phyloP scores from a whole-genome alignment of 306 rosid genomes.

The Quercus agrifolia region DNA sequence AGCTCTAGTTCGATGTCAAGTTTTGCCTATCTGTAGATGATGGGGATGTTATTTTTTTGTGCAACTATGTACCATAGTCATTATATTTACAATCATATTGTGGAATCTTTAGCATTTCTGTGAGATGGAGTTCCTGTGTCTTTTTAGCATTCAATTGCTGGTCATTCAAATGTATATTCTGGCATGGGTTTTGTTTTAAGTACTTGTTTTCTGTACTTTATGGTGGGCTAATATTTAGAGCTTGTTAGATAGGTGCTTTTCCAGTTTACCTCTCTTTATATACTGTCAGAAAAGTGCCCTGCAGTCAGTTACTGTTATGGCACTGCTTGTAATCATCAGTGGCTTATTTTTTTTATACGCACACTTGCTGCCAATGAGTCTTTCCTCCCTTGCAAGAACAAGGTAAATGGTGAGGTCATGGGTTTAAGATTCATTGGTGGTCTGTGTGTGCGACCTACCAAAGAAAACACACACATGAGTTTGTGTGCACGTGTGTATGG shows the following conservation, averaged over 20 bases:
- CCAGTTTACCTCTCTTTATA: not conserved
- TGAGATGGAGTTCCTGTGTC: not conserved
- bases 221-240: not conserved
- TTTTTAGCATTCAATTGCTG: not conserved
- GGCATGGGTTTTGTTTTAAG: too few relatives aligned
- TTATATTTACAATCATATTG: not conserved
- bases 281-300: not conserved
- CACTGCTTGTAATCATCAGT: not conserved
- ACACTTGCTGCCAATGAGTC: not conserved
- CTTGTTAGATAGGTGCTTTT: not conserved
- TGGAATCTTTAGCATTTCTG: not conserved
- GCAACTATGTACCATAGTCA: conserved; percentile 8
- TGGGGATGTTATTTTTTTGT: conserved; percentile 9
- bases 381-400: not conserved
- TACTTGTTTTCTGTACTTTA: not conserved
- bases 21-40: conserved; percentile 9
- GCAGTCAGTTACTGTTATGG: not conserved
- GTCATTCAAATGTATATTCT: not conserved
- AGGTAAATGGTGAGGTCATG: not conserved
- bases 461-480: not conserved
- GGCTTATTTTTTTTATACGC: not conserved
- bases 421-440: not conserved
- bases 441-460: not conserved
- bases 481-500: too few relatives aligned
- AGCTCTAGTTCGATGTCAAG: conserved; percentile 8